phyloP scores from a whole-genome alignment of 371 early-diverging fungal genomes.

The Apophysomyces elegans region DNA sequence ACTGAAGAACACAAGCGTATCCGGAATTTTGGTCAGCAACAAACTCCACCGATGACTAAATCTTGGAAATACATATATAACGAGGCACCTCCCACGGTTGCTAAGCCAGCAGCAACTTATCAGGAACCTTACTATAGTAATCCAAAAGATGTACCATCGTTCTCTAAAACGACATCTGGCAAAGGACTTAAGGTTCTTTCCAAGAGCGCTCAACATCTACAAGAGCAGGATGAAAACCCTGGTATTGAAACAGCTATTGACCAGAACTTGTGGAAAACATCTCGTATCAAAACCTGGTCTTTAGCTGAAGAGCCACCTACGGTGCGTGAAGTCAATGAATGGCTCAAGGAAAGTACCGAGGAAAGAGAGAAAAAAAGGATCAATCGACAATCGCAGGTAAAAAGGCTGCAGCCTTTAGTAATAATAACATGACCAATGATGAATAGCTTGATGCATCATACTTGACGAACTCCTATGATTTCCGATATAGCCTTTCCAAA shows the following conservation, averaged over 20 bases:
- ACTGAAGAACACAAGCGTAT: neutral
- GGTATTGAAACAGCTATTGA: constrained; percentile 18
- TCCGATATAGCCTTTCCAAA: constrained; percentile 61
- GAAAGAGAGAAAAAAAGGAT: constrained; percentile 9
- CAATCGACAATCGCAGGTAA: constrained; percentile 18
- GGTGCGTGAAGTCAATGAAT: constrained; percentile 22
- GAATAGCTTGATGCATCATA: constrained; percentile 63
- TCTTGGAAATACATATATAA: constrained; percentile 24
- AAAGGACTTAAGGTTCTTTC: constrained; percentile 55
- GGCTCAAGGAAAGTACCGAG: constrained; percentile 24
- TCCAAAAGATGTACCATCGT: constrained; percentile 56
- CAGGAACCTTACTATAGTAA: constrained; percentile 69
- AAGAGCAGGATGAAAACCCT: constrained; percentile 8
- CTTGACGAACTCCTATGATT: constrained; percentile 58
- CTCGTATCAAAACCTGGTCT: constrained; percentile 35
- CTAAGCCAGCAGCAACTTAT: constrained; percentile 36
- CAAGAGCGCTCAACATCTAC: constrained; percentile 22
- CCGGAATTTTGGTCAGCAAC: neutral
- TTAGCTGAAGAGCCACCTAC: constrained; percentile 39
- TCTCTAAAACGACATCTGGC: constrained; percentile 55
- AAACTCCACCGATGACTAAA: neutral
- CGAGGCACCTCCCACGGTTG: constrained; percentile 27
- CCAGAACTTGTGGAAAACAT: constrained; percentile 8
- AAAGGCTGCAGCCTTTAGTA: neutral
- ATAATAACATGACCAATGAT: neutral